Conservation (phyloP, 2,329 filamentous ascomycete genomes). For the Trichoderma endophyticum region DNA sequence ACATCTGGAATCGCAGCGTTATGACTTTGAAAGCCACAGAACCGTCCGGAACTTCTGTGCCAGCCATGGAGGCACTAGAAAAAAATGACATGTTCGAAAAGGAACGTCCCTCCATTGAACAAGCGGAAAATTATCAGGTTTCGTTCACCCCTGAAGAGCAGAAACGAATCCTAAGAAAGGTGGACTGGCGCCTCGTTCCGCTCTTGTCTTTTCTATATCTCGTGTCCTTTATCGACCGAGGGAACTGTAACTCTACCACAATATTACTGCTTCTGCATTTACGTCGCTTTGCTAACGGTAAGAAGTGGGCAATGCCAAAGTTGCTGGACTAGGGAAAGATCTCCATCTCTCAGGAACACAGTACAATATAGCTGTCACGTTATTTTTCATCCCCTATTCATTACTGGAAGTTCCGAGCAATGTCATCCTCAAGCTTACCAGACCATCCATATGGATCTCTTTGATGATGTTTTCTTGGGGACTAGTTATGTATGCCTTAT, state of each 20-base stretch:
- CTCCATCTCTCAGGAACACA: constrained; percentile 22
- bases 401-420: background rate
- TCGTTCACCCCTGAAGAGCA: background rate
- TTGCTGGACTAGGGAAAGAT: constrained; percentile 24
- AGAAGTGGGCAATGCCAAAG: constrained; percentile 23
- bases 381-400: constrained; percentile 26
- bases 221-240: background rate
- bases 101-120: background rate
- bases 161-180: background rate
- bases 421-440: constrained; percentile 18
- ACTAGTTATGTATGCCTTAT: background rate
- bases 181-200: background rate
- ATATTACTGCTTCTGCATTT: background rate
- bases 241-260: background rate
- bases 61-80: background rate
- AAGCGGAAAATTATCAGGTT: background rate
- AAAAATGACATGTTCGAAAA: background rate
- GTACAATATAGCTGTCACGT: constrained; percentile 25
- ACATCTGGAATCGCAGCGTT: background rate
- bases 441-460: constrained; percentile 1
- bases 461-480: constrained; percentile 14
- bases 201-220: background rate
- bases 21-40: background rate
- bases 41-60: background rate
- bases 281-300: background rate